Conservation (phyloP, 768 basidiomycete species). For the Cantharellus cinnabarinus region DNA sequence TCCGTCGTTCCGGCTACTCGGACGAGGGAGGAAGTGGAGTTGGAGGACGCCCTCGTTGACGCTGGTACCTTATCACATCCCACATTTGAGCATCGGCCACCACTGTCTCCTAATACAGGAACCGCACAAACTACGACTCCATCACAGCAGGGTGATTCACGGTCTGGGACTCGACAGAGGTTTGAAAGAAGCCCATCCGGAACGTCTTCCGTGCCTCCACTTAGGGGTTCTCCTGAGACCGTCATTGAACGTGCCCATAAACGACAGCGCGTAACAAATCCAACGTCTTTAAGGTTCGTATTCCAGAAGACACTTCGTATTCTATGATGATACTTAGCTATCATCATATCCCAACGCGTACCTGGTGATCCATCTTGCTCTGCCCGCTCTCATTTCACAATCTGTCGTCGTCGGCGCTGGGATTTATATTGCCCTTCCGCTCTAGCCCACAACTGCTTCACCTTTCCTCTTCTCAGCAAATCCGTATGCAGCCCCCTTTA, state of each 20-base stretch:
- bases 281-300: not conserved
- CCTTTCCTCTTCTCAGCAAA: no score
- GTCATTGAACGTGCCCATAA: not conserved
- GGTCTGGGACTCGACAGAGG: not conserved
- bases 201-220: not conserved
- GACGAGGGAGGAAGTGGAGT: not conserved
- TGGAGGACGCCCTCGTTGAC: not conserved
- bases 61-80: not conserved
- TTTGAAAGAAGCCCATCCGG: not conserved
- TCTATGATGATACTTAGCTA: no score
- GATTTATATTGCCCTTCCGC: no score
- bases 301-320: not conserved
- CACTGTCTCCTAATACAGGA: no score
- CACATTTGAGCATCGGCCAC: not conserved
- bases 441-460: no score
- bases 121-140: no score
- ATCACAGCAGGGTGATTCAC: no score
- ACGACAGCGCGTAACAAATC: not conserved
- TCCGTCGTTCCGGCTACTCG: not conserved
- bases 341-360: no score
- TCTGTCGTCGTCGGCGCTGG: no score
- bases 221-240: not conserved
- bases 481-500: no score
- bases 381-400: no score
- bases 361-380: no score